Base-by-base conservation (phyloP, 345 rosid species). In the Citrus reticulata region DNA sequence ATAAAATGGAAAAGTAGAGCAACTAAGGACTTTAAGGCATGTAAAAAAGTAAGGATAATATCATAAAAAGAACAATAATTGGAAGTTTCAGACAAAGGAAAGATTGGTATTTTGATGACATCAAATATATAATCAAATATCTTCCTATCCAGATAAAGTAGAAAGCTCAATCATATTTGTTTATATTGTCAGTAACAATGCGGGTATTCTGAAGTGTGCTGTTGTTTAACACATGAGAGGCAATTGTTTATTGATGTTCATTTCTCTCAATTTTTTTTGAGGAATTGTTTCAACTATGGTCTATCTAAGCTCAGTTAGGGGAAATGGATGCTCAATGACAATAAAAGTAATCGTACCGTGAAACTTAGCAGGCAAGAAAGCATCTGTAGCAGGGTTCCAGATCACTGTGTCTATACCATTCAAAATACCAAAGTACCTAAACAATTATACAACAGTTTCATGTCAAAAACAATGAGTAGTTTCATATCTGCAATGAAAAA, bases 361-460 rank as follows among this genome's bases (percentile, higher is more conserved):
- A 78, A 84, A 89, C 30, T 84, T 87, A 62, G 87, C 86, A 58
- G 90, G 92, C 80, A 87, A 80, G 83, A 79, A 89, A 74, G 76
- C 77, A 77, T 89, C 90, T 4, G 82, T 83, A 67, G 84, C 86
- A 75, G 92, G 92, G 81, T 89, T 80, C 92, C 92, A 89, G 72
- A 87, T 82, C 58, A 73, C 74, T 25, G 86, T 73, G 77, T 89
- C 92, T 77, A 89, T 87, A 24, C 92, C 92, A 27, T 89, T 89
- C 49, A 89, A 75, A 63, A 87, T 72, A 42, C 92, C 92, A 60
- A 87, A 81, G 81, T 89, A 89, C 89, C 92, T 89, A 77, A 35
- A 77, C 14, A 78, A 80, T 72, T 58, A 11, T 27, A 70, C 2
- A 42, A 62, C 64, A 78, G 57, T 5, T 71, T 14, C 66, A 40